Conservation (phyloP, 23 red algal genomes). For the Pyropia haitanensis region DNA sequence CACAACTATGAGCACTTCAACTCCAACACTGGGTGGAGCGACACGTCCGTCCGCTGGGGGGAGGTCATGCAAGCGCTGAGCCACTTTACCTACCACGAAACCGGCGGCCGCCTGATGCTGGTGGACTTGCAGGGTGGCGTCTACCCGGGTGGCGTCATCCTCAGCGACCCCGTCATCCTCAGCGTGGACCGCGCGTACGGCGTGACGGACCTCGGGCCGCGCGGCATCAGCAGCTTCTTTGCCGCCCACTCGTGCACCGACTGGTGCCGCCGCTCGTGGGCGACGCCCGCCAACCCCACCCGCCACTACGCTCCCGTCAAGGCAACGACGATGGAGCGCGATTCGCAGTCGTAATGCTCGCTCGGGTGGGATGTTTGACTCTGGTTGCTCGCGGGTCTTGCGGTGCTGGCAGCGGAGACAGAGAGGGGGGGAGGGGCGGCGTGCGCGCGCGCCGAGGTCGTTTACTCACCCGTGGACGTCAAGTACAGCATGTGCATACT, state of each 20-base stretch:
- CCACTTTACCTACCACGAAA: conserved; percentile 2
- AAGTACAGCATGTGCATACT: no score
- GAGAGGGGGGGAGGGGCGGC: no score
- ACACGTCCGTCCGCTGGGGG: not conserved
- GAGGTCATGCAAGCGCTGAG: conserved; percentile 5
- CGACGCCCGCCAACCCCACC: not conserved
- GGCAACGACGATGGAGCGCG: not conserved
- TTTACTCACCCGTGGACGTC: no score
- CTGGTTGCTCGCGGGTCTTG: no score
- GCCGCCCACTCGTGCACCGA: not conserved
- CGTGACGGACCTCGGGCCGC: not conserved
- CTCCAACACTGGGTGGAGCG: conserved; percentile 3
- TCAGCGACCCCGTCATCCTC: conserved; percentile 3
- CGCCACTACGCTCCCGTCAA: not conserved
- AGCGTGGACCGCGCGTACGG: not conserved
- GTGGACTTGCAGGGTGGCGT: conserved; percentile 8
- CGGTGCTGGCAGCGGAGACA: no score
- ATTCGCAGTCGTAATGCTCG: no score
- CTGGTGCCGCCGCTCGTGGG: not conserved
- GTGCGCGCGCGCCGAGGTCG: no score
- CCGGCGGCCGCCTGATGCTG: not conserved
- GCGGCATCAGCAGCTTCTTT: conserved; percentile 7
- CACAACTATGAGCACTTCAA: not conserved
- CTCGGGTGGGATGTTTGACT: no score
- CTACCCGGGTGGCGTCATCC: not conserved